A percentile compares a stretch with the other conserved stretches of the same genome.
Conservation (phyloP, 129 eudicot species). For the Erigeron canadensis region DNA sequence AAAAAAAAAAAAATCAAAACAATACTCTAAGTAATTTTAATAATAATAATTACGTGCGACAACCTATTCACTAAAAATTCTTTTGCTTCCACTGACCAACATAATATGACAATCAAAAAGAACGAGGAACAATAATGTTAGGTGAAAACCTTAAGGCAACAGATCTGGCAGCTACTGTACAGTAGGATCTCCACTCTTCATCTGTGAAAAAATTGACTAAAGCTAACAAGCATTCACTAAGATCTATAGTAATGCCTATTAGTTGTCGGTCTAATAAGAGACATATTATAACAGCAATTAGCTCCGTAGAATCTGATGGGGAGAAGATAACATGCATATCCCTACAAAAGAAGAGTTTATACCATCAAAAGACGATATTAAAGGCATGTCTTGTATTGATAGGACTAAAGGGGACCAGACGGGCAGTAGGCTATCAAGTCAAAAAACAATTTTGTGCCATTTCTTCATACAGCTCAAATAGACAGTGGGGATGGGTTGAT, state of each 20-base stretch:
- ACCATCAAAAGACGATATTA: neutral
- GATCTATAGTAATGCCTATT: slow-evolving; percentile 49
- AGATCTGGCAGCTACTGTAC: slow-evolving; percentile 51
- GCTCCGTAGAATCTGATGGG: slow-evolving; percentile 66
- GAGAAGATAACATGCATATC: slow-evolving; percentile 42
- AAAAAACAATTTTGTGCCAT: too few species aligned
- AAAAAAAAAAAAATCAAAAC: neutral
- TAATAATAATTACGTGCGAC: neutral
- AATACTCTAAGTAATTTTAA: neutral
- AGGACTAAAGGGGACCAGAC: neutral
- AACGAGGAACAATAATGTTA: slow-evolving; percentile 11
- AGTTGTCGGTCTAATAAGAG: slow-evolving; percentile 68
- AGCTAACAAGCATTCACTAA: slow-evolving; percentile 58
- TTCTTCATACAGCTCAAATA: too few species aligned
- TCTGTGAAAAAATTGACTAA: slow-evolving; percentile 55
- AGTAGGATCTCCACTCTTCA: slow-evolving; percentile 67
- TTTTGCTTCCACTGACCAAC: too few species aligned
- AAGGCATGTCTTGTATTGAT: neutral
- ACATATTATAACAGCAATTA: slow-evolving; percentile 41
- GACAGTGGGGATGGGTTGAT: neutral
- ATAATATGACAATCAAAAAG: neutral
- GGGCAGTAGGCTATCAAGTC: too few species aligned
- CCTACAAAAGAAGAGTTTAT: slow-evolving; percentile 46
- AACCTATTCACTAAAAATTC: too few species aligned
- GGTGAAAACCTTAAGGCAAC: slow-evolving; percentile 62